Percentiles rank a stretch among this genome's conserved stretches.
phyloP scores from a whole-genome alignment of 371 early-diverging fungal genomes.

The Quaeritorhiza haematococci region DNA sequence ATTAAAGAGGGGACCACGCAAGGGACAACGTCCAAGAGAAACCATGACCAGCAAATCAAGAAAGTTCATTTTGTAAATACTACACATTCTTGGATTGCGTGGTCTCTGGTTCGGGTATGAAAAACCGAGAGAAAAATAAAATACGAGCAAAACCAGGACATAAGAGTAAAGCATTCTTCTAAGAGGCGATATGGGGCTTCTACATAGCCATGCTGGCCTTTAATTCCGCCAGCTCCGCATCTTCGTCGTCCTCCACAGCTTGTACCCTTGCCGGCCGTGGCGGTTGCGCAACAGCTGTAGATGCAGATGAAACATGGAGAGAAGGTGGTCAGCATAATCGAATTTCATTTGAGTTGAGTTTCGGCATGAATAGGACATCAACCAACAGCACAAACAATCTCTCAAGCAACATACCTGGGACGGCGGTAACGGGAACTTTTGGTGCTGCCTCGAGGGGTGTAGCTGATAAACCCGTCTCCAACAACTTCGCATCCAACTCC shows the following conservation, averaged over 20 bases:
- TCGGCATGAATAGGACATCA: background rate
- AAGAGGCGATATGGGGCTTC: too few species aligned
- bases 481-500: slow-evolving; percentile 80
- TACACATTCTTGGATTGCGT: too few species aligned
- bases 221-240: slow-evolving; percentile 78
- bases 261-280: slow-evolving; percentile 36
- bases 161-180: too few species aligned
- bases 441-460: slow-evolving; percentile 50
- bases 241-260: slow-evolving; percentile 70
- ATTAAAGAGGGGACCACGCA: too few species aligned
- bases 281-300: slow-evolving; percentile 36
- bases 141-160: too few species aligned
- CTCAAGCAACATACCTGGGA: slow-evolving; percentile 56
- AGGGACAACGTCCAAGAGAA: too few species aligned
- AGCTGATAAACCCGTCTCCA: slow-evolving; percentile 52
- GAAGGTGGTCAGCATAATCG: background rate
- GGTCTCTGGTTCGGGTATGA: too few species aligned
- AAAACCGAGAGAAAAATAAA: too few species aligned
- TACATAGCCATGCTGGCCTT: slow-evolving; percentile 75
- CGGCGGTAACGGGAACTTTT: slow-evolving; percentile 35
- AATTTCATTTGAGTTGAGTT: background rate
- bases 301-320: too few species aligned
- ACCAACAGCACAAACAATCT: slow-evolving; percentile 1
- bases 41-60: too few species aligned
- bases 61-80: too few species aligned